A percentile compares a stretch with the other conserved stretches of the same genome.
Evolutionary conservation across 495 filamentous ascomycete genomes (phyloP).

Genomic region (Tuber indicum): DNA sequence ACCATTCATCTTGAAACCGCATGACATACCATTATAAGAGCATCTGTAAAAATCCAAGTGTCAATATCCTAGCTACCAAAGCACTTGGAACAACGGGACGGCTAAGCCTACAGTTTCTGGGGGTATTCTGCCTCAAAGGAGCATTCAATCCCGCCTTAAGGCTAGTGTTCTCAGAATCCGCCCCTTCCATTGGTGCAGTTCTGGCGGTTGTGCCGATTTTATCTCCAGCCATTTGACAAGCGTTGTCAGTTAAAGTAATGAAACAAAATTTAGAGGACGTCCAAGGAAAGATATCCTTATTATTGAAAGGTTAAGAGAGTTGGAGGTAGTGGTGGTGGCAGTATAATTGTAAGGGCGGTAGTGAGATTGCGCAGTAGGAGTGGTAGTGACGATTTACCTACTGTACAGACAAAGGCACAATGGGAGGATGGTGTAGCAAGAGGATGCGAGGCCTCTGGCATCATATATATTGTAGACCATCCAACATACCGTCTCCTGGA

Average conservation of each 20-base stretch:
- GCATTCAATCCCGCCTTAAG: background rate
- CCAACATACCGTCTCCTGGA: background rate
- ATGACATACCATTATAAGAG: constrained; percentile 21
- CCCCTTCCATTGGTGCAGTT: background rate
- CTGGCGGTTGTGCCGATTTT: background rate
- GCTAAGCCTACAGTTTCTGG: background rate
- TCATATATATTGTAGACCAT: background rate
- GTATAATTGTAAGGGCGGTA: background rate
- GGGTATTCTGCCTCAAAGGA: background rate
- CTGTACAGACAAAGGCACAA: background rate
- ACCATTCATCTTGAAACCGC: background rate
- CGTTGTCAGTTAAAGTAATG: background rate
- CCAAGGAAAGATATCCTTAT: background rate
- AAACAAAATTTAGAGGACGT: background rate
- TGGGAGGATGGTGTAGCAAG: background rate
- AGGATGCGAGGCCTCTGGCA: background rate
- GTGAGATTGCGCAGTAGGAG: background rate
- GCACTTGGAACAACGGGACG: background rate
- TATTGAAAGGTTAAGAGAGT: background rate
- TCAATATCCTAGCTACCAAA: background rate
- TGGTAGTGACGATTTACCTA: background rate
- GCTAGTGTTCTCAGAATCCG: background rate
- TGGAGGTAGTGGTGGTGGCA: background rate
- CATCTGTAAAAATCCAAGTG: constrained; percentile 5
- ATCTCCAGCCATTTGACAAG: background rate